Base-by-base conservation (phyloP, 2,329 filamentous ascomycete genomes). In the Fonsecaea erecta region DNA sequence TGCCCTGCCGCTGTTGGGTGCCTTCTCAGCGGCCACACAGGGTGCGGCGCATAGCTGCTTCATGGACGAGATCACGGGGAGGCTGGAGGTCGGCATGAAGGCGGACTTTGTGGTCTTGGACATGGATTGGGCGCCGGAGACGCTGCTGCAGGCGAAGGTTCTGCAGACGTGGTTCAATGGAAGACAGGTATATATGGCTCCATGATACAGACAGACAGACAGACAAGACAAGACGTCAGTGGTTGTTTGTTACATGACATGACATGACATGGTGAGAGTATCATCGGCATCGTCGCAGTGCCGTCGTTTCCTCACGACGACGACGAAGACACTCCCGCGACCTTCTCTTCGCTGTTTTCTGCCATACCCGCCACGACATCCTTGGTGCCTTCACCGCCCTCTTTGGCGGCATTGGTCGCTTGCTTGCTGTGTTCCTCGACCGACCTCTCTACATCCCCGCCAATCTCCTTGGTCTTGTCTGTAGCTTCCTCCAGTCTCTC, bases 1-100 rank as follows among this genome's bases (percentile, higher is more conserved):
- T 64, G 76, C 72, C 8, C 61, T 84, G 18, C 74, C 75, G 1
- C 66, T 83, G 34, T 76, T 74, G 28, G 74, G 79, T 60, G 81
- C 81, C 4, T 74, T 83, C 14, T 74, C 72, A 35, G 81, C 78
- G 34, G 80, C 79, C 18, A 81, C 81, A 1, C 65, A 67, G 11
- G 82, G 82, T 0, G 79, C 78, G 9, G 82, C 82, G 6, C 82
- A 79, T 70, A 78, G 79, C 0, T 79, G 78, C 21, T 82, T 79
- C 70, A 77, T 77, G 1, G 74, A 79, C 14, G 66, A 73, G 16
- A 65, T 72, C 0, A 78, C 79, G 11, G 79, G 78, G 1, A 79
- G 75, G 53, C 54, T 80, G 18, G 77, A 79, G 60, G 67, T 76
- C 5, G 78, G 77, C 1, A 81, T 80, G 71, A 80, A 79, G 63